These are phyloP conservation scores for Puya raimondii DNA, from an alignment of 176 grass and related monocot species.

Conservation along the genomic window DNA sequence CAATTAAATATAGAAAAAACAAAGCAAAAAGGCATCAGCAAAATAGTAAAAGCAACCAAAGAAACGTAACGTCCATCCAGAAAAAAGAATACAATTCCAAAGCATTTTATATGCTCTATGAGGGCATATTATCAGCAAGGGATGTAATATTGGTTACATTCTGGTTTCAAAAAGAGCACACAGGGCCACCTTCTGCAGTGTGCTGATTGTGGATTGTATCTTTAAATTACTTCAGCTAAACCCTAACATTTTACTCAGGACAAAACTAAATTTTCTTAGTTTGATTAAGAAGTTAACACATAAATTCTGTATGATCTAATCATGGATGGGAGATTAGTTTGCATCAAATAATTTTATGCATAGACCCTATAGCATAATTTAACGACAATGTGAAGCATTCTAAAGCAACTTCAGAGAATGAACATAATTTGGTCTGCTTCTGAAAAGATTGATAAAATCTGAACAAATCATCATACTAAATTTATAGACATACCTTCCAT, in stretches of 20 bases:
- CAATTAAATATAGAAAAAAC: neutral
- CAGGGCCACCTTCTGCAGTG: too few species aligned
- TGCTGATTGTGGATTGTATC: too few species aligned
- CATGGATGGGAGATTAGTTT: too few species aligned
- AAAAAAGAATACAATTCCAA: neutral
- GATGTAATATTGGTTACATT: neutral
- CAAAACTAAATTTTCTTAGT: too few species aligned
- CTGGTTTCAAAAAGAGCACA: too few species aligned
- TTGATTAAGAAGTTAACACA: too few species aligned
- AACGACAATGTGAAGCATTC: neutral
- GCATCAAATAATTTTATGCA: too few species aligned
- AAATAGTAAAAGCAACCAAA: neutral
- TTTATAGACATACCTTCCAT: slow-evolving; percentile 61
- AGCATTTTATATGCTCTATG: neutral
- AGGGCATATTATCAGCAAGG: neutral
- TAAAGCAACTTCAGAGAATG: neutral
- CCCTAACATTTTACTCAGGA: too few species aligned
- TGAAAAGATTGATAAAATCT: neutral
- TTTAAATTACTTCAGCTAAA: too few species aligned
- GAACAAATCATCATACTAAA: slow-evolving; percentile 4
- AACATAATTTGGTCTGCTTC: neutral
- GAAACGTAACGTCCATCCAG: neutral
- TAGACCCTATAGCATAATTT: too few species aligned
- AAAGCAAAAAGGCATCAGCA: neutral
- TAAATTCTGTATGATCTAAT: too few species aligned